Conservation (phyloP, 1,284 basidiomycete species). For the Ustilago crameri region DNA sequence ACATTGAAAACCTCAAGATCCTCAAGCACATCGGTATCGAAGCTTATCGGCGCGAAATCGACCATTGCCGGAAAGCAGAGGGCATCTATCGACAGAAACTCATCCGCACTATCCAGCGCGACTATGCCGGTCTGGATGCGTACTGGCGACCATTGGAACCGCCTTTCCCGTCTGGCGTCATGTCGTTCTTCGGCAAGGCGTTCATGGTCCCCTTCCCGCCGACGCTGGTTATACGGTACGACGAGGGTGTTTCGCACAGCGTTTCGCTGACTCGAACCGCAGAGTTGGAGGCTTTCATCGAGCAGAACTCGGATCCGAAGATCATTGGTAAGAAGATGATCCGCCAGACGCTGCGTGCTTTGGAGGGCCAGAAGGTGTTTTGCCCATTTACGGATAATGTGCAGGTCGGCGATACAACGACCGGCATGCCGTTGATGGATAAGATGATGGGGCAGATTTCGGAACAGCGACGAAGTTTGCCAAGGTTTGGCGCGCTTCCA, state of each 20-base stretch:
- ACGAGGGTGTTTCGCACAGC: slow-evolving; percentile 71
- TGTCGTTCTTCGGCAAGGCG: slow-evolving; percentile 72
- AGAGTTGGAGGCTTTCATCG: slow-evolving; percentile 75
- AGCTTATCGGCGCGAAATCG: slow-evolving; percentile 34
- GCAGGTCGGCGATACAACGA: slow-evolving; percentile 69
- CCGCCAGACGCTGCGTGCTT: slow-evolving; percentile 76
- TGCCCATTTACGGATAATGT: slow-evolving; percentile 76
- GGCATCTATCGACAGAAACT: slow-evolving; percentile 35
- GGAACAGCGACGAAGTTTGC: slow-evolving; percentile 10
- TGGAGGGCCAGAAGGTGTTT: slow-evolving; percentile 76
- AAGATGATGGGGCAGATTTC: slow-evolving; percentile 35
- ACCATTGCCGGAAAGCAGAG: slow-evolving; percentile 28
- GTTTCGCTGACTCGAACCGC: slow-evolving; percentile 72
- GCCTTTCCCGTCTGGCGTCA: slow-evolving; percentile 52
- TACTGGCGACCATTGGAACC: slow-evolving; percentile 52
- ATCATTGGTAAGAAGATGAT: slow-evolving; percentile 74
- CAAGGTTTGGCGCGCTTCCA: slow-evolving; percentile 35
- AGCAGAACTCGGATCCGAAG: slow-evolving; percentile 74
- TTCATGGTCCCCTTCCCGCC: slow-evolving; percentile 83
- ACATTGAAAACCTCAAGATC: slow-evolving; percentile 83
- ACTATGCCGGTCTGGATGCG: slow-evolving; percentile 61
- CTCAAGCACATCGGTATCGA: slow-evolving; percentile 54
- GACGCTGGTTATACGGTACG: slow-evolving; percentile 76
- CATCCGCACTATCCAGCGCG: slow-evolving; percentile 46
- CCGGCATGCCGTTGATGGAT: slow-evolving; percentile 23